A percentile compares a stretch with the other conserved stretches of the same genome.
Conservation (phyloP, 2,329 filamentous ascomycete genomes). For the Chalaropsis ovoidea region DNA sequence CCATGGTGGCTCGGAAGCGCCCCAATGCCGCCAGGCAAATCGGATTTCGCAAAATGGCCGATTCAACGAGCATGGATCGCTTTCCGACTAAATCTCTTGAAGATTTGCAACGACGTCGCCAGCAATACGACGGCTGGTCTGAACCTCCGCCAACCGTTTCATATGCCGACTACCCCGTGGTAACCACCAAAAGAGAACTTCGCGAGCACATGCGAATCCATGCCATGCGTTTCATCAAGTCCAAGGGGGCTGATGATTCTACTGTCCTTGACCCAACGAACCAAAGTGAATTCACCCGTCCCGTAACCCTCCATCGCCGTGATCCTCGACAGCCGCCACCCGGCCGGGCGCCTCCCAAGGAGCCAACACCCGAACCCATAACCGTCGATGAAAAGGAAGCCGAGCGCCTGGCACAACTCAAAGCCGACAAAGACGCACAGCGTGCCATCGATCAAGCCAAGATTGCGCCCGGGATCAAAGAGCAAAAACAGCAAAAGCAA, state of each 20-base stretch:
- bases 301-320: conserved; percentile 78
- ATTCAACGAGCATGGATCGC: conserved; percentile 18
- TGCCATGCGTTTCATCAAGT: conserved; percentile 65
- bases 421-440: conserved; percentile 74
- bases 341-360: conserved; percentile 53
- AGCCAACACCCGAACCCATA: conserved; percentile 32
- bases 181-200: conserved; percentile 72
- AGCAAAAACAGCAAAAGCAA: conserved; percentile 44
- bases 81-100: conserved; percentile 19
- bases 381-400: conserved; percentile 48
- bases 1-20: conserved; percentile 23
- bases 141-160: conserved; percentile 39
- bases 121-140: conserved; percentile 49
- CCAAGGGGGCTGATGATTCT: conserved; percentile 39
- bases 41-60: conserved; percentile 23
- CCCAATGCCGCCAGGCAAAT: conserved; percentile 21
- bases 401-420: conserved; percentile 56
- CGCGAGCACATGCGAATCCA: conserved; percentile 76
- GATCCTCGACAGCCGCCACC: conserved; percentile 64
- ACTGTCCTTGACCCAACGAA: conserved; percentile 58
- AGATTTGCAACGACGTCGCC: conserved; percentile 36
- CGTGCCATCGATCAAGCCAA: conserved; percentile 80
- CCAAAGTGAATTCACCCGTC: conserved; percentile 73
- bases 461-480: conserved; percentile 73
- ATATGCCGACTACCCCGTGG: conserved; percentile 55